Percentiles rank a stretch among this genome's conserved stretches.
These are phyloP conservation scores for Saturnispora diversa DNA, from an alignment of 805 yeast genomes.

Conservation along the genomic window DNA sequence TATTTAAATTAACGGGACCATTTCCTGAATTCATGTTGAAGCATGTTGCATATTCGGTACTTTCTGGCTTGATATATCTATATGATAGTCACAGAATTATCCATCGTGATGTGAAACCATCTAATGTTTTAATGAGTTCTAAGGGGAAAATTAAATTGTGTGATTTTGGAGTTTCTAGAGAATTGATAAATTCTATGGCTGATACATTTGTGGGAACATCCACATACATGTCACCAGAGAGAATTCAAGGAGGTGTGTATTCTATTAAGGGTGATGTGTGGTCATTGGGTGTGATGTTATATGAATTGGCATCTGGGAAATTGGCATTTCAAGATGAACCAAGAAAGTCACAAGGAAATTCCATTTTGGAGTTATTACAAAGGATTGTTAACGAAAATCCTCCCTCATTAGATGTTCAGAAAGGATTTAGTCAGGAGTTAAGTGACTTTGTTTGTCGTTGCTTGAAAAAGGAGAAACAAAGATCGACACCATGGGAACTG, in stretches of 20 bases:
- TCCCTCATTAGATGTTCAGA: constrained; percentile 48
- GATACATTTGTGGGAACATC: constrained; percentile 98
- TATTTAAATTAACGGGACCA: constrained; percentile 52
- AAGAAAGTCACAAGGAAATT: constrained; percentile 39
- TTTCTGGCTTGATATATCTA: constrained; percentile 73
- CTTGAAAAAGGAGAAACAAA: constrained; percentile 59
- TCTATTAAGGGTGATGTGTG: constrained; percentile 96
- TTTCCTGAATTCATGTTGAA: constrained; percentile 63
- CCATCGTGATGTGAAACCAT: constrained; percentile 94
- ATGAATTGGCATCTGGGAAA: constrained; percentile 80
- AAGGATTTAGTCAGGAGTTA: constrained; percentile 42
- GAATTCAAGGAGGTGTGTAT: constrained; percentile 91
- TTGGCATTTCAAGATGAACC: constrained; percentile 63
- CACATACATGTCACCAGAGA: constrained; percentile 95
- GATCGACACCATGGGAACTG: constrained; percentile 71
- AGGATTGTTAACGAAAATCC: constrained; percentile 90
- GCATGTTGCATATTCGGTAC: constrained; percentile 65
- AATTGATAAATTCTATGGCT: constrained; percentile 86
- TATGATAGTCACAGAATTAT: constrained; percentile 81
- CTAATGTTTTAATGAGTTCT: constrained; percentile 81
- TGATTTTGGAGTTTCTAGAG: constrained; percentile 95
- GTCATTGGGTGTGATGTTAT: constrained; percentile 88
- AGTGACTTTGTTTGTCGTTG: constrained; percentile 69
- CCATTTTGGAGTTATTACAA: constrained; percentile 84
- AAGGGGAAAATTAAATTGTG: constrained; percentile 85